Conservation (phyloP, 2,329 filamentous ascomycete genomes). For the Neofusicoccum parvum region DNA sequence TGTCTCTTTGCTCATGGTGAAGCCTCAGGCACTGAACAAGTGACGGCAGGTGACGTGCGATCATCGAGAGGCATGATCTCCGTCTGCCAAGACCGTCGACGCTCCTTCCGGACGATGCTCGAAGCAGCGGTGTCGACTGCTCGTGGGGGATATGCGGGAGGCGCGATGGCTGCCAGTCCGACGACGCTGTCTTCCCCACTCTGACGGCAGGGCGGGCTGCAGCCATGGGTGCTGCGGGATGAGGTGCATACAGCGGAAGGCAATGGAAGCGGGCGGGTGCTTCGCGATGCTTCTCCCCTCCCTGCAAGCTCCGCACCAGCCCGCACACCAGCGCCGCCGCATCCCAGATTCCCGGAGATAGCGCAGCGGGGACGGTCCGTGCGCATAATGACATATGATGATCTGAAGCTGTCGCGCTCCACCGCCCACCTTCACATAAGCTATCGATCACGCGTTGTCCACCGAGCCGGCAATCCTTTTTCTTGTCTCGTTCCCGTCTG, state of each 20-base stretch:
- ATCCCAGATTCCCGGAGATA: neutral
- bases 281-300: neutral
- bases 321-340: neutral
- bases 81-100: neutral
- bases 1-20: too few relatives aligned
- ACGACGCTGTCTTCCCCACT: too few relatives aligned
- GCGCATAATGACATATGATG: constrained; percentile 14
- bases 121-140: neutral
- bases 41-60: too few relatives aligned
- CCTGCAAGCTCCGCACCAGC: neutral
- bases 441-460: neutral
- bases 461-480: neutral
- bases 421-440: neutral
- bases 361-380: neutral
- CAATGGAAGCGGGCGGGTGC: neutral
- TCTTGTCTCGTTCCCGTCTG: neutral
- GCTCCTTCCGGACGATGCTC: constrained; percentile 1
- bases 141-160: too few relatives aligned
- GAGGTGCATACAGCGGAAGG: constrained; percentile 9
- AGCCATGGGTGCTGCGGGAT: neutral
- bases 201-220: too few relatives aligned
- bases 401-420: neutral
- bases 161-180: too few relatives aligned
- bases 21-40: too few relatives aligned
- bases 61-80: neutral